These are phyloP conservation scores for Purpureocillium lavendulum DNA, from an alignment of 2,329 filamentous ascomycete species.

Conservation along the genomic window DNA sequence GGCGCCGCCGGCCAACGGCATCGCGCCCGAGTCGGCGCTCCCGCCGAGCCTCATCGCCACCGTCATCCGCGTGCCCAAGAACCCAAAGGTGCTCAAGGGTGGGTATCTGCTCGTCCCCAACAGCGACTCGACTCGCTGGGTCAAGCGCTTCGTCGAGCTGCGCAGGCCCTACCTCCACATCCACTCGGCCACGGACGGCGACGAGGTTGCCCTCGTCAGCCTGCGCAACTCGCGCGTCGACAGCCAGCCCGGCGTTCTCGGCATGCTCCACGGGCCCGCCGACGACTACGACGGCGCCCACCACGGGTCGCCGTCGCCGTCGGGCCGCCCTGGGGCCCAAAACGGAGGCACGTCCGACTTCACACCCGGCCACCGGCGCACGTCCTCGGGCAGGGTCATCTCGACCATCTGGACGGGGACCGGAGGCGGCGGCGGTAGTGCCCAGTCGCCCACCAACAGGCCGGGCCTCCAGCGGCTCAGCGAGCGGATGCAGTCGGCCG, in stretches of 20 bases:
- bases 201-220: slow-evolving; percentile 85
- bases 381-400: slow-evolving; percentile 42
- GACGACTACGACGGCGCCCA: slow-evolving; percentile 29
- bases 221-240: slow-evolving; percentile 86
- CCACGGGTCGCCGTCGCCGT: no score
- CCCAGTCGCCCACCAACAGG: slow-evolving; percentile 7
- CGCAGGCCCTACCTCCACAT: slow-evolving; percentile 87
- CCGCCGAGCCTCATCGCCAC: slow-evolving; percentile 64
- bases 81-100: slow-evolving; percentile 71
- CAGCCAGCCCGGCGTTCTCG: slow-evolving; percentile 79
- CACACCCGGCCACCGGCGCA: slow-evolving; percentile 38
- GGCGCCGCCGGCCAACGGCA: slow-evolving; percentile 59
- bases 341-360: no score
- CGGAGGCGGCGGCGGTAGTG: slow-evolving; percentile 18
- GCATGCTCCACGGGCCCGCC: slow-evolving; percentile 53
- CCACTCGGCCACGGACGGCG: slow-evolving; percentile 75
- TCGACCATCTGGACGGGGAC: slow-evolving; percentile 47
- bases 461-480: slow-evolving; percentile 44
- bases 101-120: slow-evolving; percentile 84
- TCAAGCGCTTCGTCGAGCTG: slow-evolving; percentile 87
- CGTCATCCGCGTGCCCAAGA: slow-evolving; percentile 72
- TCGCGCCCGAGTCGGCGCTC: slow-evolving; percentile 34
- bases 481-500: slow-evolving; percentile 56
- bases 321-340: no score
- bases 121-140: slow-evolving; percentile 74